Evolutionary conservation across 306 rosid genomes (phyloP), one percentile per base, ranked within the genome.

Genomic region (Quercus bicolor): DNA sequence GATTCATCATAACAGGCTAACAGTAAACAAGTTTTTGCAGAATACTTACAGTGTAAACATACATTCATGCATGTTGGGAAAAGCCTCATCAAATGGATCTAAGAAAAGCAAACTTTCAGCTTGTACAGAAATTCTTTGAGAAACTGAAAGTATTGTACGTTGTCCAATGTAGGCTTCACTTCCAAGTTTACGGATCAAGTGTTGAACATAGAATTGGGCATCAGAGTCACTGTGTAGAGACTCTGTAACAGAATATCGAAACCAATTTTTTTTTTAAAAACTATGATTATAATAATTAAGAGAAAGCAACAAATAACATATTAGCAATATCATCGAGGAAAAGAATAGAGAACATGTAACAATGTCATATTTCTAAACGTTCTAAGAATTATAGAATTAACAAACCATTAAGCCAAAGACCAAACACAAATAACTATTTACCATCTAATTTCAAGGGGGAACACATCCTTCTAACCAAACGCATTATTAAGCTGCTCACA

Each of bases 51-150:
- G 84, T 72, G 75, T 75, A 88, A 91, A 92, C 92, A 92, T 88
- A 77, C 85, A 84, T 56, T 87, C 90, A 64, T 95, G 90, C 88
- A 89, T 81, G 78, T 70, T 69, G 76, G 97, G 87, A 85, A 91
- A 95, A 81, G 81, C 84, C 20, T 83, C 90, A 77, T 92, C 96
- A 81, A 92, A 95, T 64, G 98, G 97, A 90, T 95, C 98, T 33
- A 88, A 76, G 89, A 89, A 90, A 78, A 95, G 96, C 77, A 92
- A 87, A 62, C 87, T 90, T 61, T 95, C 98, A 19, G 91, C 94
- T 66, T 84, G 85, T 40, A 84, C 83, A 75, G 90, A 85, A 78
- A 92, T 84, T 85, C 89, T 90, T 81, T 92, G 93, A 82, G 90
- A 86, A 84, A 92, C 86, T 55, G 87, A 82, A 81, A 92, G 86